phyloP scores from a whole-genome alignment of 768 basidiomycete species.

The Boletus pseudo-olivaceus region DNA sequence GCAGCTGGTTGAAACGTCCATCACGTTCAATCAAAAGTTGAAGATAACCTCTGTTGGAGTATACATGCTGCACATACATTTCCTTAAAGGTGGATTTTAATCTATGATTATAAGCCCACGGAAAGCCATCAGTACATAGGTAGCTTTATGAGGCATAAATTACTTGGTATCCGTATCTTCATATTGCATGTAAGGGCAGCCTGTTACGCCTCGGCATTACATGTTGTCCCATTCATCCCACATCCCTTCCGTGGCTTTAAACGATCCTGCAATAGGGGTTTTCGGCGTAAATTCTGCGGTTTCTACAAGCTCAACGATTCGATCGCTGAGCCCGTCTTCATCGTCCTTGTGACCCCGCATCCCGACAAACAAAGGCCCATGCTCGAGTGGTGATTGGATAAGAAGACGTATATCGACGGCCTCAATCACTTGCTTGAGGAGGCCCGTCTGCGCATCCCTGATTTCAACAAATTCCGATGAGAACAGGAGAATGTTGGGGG shows the following conservation, averaged over 20 bases:
- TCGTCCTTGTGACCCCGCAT: constrained; percentile 63
- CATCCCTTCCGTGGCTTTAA: constrained; percentile 20
- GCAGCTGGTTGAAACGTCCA: background rate
- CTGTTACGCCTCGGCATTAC: constrained; percentile 24
- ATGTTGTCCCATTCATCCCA: constrained; percentile 84
- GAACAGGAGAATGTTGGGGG: constrained; percentile 66
- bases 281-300: constrained; percentile 54
- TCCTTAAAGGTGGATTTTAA: background rate
- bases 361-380: constrained; percentile 54
- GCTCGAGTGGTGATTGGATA: constrained; percentile 34
- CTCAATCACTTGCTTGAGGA: constrained; percentile 82
- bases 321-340: constrained; percentile 54
- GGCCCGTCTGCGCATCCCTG: constrained; percentile 57
- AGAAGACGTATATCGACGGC: constrained; percentile 66
- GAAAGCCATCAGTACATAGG: background rate
- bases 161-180: constrained; percentile 7
- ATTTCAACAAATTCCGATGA: constrained; percentile 75
- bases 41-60: constrained; percentile 2
- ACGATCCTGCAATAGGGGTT: constrained; percentile 23
- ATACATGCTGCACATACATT: constrained; percentile 13
- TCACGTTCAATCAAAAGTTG: background rate
- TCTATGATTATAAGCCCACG: background rate
- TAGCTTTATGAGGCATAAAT: constrained; percentile 13
- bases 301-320: constrained; percentile 64
- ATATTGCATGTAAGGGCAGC: background rate